Conservation (phyloP, 225 moss, liverwort and hornwort genomes). For the Neckera pumila region DNA sequence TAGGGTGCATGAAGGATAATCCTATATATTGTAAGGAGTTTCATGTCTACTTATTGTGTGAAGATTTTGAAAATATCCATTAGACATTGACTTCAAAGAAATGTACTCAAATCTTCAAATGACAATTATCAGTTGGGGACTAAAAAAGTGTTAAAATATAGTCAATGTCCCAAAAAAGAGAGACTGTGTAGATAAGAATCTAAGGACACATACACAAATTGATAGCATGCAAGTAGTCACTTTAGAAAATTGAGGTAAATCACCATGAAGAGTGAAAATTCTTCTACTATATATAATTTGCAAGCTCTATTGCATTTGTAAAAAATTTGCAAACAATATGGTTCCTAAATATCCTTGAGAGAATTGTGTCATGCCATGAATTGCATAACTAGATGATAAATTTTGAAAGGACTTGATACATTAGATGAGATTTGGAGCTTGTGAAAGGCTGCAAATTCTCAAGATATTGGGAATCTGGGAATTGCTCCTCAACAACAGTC, state of each 20-base stretch:
- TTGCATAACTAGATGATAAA: neutral
- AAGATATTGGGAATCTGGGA: too few relatives aligned
- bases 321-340: accelerated
- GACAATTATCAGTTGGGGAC: accelerated
- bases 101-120: neutral
- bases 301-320: neutral
- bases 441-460: too few relatives aligned
- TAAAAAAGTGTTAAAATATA: neutral
- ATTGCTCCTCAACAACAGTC: too few relatives aligned
- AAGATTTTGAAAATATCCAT: neutral
- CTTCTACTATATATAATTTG: neutral
- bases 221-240: accelerated
- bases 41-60: accelerated
- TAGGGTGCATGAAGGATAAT: too few relatives aligned
- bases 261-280: neutral
- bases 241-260: neutral
- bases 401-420: neutral
- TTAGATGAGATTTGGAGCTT: too few relatives aligned
- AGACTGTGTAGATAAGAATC: accelerated
- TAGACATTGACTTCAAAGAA: neutral
- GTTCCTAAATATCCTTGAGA: neutral
- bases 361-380: accelerated
- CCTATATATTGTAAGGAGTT: too few relatives aligned
- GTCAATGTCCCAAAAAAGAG: accelerated
- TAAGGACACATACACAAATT: neutral